Base-by-base conservation (phyloP, 306 rosid genomes). In the Senna tora region DNA sequence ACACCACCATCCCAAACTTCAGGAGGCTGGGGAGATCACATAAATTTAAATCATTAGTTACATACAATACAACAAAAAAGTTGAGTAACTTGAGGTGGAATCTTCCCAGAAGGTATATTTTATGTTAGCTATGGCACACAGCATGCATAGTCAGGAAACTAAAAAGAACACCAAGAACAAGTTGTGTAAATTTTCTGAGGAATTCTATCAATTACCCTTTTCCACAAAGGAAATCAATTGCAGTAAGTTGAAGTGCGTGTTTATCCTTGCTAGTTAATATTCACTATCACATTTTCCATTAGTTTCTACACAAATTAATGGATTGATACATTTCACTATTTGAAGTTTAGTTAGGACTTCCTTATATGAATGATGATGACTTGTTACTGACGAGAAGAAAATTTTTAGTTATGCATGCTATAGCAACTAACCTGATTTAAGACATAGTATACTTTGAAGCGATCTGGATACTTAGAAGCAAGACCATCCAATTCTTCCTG, bases 1-100 rank as follows among this genome's bases (percentile, higher is more conserved):
- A 88, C 85, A 16, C 99, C 99, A 0, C 99, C 99, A 47, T 81
- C 71, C 99, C 99, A 95, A 13, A 34, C 87, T 75, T 95, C 97
- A 16, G 99, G 99, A 85, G 99, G 97, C 99, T 95, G 67, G 1
- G 16, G 14, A 7, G 16, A 61, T 38, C 9, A 61, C 49, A 19
- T 2, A 17, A 38, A 16, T 36, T 34, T 6, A n/a, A n/a, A n/a
- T n/a, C n/a, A n/a, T n/a, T n/a, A n/a, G n/a, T n/a, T n/a, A n/a
- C n/a, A n/a, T n/a, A n/a, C n/a, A n/a, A n/a, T n/a, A n/a, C n/a
- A n/a, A n/a, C n/a, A n/a, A n/a, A n/a, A n/a, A n/a, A n/a, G n/a
- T n/a, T 77, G 79, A 22, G 85, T 84, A 84, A 83, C 85, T 85
- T 64, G 79, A 57, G 73, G 70, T 9, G 71, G 63, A 12, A 53